Conservation (phyloP, 495 filamentous ascomycete species). For the Penicillium steckii region DNA sequence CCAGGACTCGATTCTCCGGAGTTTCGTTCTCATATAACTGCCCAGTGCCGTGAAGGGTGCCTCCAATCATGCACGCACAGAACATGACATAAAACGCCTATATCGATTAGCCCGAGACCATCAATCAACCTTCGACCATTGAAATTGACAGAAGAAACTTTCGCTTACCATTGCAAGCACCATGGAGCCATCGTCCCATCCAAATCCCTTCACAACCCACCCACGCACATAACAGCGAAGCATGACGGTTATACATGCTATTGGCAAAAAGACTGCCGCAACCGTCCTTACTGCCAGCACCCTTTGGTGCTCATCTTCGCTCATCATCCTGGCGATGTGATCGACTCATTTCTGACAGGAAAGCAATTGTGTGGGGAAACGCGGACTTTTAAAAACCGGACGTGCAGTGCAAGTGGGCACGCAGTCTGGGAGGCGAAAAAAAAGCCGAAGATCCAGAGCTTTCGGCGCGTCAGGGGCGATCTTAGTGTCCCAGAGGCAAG, state of each 20-base stretch:
- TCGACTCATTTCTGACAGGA: slow-evolving; percentile 1
- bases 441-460: slow-evolving; percentile 1
- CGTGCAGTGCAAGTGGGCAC: background rate
- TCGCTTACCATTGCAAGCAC: slow-evolving; percentile 30
- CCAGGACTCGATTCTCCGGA: slow-evolving; percentile 27
- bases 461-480: slow-evolving; percentile 11
- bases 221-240: slow-evolving; percentile 45
- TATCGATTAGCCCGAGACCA: background rate
- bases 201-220: slow-evolving; percentile 40
- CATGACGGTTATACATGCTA: slow-evolving; percentile 36
- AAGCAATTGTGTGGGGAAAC: slow-evolving; percentile 8
- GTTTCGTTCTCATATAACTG: slow-evolving; percentile 24
- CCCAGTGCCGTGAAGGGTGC: slow-evolving; percentile 37
- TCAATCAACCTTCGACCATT: background rate
- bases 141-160: background rate
- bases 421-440: background rate
- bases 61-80: slow-evolving; percentile 40
- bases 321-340: slow-evolving; percentile 7
- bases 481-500: slow-evolving; percentile 3
- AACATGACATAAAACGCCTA: slow-evolving; percentile 39
- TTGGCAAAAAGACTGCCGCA: slow-evolving; percentile 37
- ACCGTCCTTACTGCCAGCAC: slow-evolving; percentile 30
- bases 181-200: slow-evolving; percentile 44
- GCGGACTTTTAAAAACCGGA: slow-evolving; percentile 1
- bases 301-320: slow-evolving; percentile 22